Evolutionary conservation across 177 flowering plant species (phyloP).

Genomic region (Vitis hybrid): DNA sequence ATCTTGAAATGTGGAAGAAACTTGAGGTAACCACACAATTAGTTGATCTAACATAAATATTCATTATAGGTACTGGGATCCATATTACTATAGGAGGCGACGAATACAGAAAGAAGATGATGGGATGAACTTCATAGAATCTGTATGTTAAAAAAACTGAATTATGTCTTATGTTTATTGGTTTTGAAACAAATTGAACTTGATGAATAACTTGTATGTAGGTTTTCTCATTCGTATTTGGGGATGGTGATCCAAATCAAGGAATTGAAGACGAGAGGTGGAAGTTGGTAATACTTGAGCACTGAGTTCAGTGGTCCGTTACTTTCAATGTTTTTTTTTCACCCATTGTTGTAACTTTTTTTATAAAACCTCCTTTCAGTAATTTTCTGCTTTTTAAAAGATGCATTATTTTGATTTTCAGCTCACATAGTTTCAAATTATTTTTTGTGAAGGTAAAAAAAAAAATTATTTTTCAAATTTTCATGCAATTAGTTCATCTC

Average conservation of each 20-base stretch:
- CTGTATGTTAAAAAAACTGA: conserved; percentile 48
- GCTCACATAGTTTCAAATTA: too few species aligned
- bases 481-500: too few species aligned
- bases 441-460: too few species aligned
- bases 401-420: neutral
- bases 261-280: conserved; percentile 99
- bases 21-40: neutral
- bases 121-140: conserved; percentile 89
- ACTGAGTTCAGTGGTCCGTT: conserved; percentile 52
- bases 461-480: too few species aligned
- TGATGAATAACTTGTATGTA: conserved; percentile 25
- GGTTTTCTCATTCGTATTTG: conserved; percentile 98
- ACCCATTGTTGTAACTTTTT: neutral
- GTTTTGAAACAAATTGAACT: neutral
- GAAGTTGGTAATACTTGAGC: conserved; percentile 86
- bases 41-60: neutral
- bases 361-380: neutral
- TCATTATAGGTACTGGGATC: conserved; percentile 86
- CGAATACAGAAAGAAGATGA: conserved; percentile 43
- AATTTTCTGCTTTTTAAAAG: neutral
- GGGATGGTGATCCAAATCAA: conserved; percentile 99
- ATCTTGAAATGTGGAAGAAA: neutral
- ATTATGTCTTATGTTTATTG: neutral
- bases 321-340: conserved; percentile 20
- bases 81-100: conserved; percentile 74